phyloP scores from a whole-genome alignment of 257 asterid species.

The Coffea canephora region DNA sequence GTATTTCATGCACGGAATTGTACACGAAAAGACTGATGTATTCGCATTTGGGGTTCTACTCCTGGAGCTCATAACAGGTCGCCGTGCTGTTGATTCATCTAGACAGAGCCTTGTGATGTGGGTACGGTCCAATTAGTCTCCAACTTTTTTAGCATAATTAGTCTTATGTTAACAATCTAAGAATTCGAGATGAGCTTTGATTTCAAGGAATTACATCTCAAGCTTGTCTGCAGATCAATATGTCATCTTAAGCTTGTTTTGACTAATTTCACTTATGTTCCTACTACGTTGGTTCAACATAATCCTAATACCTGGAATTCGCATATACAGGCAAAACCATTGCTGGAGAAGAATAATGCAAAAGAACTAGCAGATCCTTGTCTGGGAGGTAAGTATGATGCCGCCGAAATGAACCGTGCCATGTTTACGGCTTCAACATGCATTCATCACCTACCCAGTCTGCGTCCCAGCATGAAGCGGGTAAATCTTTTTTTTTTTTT shows the following conservation, averaged over 20 bases:
- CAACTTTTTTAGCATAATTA: neutral
- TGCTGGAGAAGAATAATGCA: conserved; percentile 57
- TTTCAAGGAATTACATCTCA: neutral
- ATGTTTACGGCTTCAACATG: conserved; percentile 76
- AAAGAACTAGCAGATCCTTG: conserved; percentile 80
- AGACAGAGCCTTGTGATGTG: conserved; percentile 91
- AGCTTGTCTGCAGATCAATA: neutral
- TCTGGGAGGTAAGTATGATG: conserved; percentile 49
- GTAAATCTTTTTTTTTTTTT: conserved; percentile 26
- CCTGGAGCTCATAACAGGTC: conserved; percentile 91
- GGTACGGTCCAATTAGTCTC: conserved; percentile 44
- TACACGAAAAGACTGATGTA: conserved; percentile 88
- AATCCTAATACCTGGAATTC: neutral
- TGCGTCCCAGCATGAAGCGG: conserved; percentile 85
- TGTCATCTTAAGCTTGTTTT: neutral
- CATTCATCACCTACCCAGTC: conserved; percentile 74
- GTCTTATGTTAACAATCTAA: neutral
- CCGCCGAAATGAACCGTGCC: conserved; percentile 64
- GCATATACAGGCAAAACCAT: conserved; percentile 70
- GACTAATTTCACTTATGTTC: neutral
- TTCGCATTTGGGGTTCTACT: conserved; percentile 90
- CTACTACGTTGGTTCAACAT: neutral
- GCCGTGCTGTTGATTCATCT: conserved; percentile 77
- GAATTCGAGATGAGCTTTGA: neutral
- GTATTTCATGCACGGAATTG: conserved; percentile 92